These are phyloP conservation scores for Didymella lethalis DNA, from an alignment of 2,329 filamentous ascomycete genomes.

Conservation along the genomic window DNA sequence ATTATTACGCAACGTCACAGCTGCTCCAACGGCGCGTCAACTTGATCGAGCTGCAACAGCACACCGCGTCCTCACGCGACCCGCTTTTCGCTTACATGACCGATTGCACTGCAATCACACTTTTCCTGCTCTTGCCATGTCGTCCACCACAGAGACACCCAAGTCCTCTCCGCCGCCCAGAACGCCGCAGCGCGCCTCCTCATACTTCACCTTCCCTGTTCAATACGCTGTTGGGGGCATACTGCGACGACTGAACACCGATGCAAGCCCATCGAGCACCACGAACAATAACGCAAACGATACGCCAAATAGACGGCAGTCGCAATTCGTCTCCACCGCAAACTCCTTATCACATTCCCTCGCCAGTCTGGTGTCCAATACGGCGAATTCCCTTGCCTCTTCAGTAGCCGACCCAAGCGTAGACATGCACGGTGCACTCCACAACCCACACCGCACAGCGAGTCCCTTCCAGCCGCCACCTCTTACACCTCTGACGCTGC, in stretches of 20 bases:
- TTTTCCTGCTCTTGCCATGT: slow-evolving; percentile 33
- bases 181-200: slow-evolving; percentile 43
- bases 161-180: slow-evolving; percentile 25
- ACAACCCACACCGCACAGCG: slow-evolving; percentile 67
- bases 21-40: slow-evolving; percentile 23
- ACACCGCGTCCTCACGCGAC: slow-evolving; percentile 31
- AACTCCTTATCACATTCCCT: slow-evolving; percentile 42
- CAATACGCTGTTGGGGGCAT: slow-evolving; percentile 58
- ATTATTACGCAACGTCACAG: slow-evolving; percentile 38
- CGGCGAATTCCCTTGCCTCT: slow-evolving; percentile 38
- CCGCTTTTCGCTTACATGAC: slow-evolving; percentile 35
- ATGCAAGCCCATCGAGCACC: slow-evolving; percentile 41
- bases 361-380: slow-evolving; percentile 48
- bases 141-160: slow-evolving; percentile 32
- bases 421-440: slow-evolving; percentile 67
- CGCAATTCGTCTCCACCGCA: slow-evolving; percentile 34
- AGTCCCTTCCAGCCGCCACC: slow-evolving; percentile 89
- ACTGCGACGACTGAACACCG: slow-evolving; percentile 57
- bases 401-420: slow-evolving; percentile 11
- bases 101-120: slow-evolving; percentile 14
- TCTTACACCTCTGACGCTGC: slow-evolving; percentile 78
- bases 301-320: slow-evolving; percentile 20
- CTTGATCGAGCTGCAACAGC: slow-evolving; percentile 24
- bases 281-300: slow-evolving; percentile 17
- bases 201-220: slow-evolving; percentile 60